Conservation (phyloP, 805 yeast species). For the Saccharomyces jurei region DNA sequence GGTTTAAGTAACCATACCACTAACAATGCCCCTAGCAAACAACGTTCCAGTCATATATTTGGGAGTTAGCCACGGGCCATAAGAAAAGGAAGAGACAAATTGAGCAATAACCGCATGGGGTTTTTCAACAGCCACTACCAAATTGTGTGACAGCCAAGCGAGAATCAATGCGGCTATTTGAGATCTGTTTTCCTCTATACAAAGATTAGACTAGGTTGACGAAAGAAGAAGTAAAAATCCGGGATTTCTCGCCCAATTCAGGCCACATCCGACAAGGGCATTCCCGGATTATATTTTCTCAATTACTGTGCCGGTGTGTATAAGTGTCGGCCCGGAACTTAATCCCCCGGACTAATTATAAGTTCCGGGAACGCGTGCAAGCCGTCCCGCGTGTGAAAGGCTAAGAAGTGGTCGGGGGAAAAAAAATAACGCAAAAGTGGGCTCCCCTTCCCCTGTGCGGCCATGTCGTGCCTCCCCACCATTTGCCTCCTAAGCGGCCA, state of each 20-base stretch:
- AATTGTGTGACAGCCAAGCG: background rate
- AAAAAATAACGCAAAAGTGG: background rate
- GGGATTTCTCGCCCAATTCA: background rate
- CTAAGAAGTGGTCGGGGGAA: background rate
- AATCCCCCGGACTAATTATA: background rate
- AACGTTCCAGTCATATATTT: background rate
- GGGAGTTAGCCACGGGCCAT: background rate
- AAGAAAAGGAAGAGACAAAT: background rate
- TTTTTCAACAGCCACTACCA: background rate
- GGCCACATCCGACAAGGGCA: background rate
- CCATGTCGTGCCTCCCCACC: background rate
- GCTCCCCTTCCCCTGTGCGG: background rate
- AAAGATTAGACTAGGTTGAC: background rate
- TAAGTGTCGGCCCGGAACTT: background rate
- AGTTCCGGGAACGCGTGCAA: background rate
- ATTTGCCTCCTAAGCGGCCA: background rate
- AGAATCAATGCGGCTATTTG: background rate
- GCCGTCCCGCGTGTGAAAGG: background rate
- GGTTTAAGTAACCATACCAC: background rate
- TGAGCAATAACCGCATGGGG: background rate
- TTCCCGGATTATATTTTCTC: background rate
- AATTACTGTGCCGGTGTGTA: background rate
- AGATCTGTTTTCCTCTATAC: background rate
- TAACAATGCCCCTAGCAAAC: background rate
- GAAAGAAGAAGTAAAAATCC: background rate